Conservation (phyloP, 2,329 filamentous ascomycete species). For the Dothistroma septosporum region DNA sequence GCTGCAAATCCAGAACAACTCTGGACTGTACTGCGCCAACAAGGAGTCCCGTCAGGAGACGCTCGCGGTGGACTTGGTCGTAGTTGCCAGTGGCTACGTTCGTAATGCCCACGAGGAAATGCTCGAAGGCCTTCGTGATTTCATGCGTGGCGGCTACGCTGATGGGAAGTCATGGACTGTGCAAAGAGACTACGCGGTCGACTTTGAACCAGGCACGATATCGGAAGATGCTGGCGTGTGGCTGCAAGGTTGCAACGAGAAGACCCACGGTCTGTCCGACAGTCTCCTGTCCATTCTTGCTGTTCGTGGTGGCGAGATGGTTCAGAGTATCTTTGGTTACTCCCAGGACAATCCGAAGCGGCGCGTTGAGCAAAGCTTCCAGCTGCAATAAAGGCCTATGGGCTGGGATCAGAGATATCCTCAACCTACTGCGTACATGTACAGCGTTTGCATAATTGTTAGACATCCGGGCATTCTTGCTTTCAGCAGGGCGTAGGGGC, state of each 20-base stretch:
- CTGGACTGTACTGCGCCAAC: slow-evolving; percentile 42
- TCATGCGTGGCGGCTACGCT: slow-evolving; percentile 58
- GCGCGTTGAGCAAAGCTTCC: slow-evolving; percentile 15
- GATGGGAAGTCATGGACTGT: slow-evolving; percentile 58
- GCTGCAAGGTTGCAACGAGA: slow-evolving; percentile 92
- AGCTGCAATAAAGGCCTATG: slow-evolving; percentile 6
- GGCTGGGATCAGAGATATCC: background rate
- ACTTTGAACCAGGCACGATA: slow-evolving; percentile 65
- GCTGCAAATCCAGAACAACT: slow-evolving; percentile 56
- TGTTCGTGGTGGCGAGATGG: slow-evolving; percentile 37
- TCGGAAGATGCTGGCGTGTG: slow-evolving; percentile 74
- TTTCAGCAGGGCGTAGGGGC: background rate
- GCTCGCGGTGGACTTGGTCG: slow-evolving; percentile 72
- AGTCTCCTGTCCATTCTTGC: slow-evolving; percentile 37
- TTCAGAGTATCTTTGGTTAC: slow-evolving; percentile 36
- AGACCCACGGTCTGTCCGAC: slow-evolving; percentile 72
- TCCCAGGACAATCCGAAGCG: slow-evolving; percentile 11
- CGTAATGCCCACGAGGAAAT: slow-evolving; percentile 75
- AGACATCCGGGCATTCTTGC: background rate
- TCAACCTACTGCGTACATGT: background rate
- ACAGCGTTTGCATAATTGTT: background rate
- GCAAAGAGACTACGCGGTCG: slow-evolving; percentile 71
- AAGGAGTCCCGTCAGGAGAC: slow-evolving; percentile 46
- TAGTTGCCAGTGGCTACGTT: slow-evolving; percentile 83
- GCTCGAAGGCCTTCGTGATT: slow-evolving; percentile 60